Evolutionary conservation across 75 land plant genomes (phyloP).

Genomic region (Picea glauca): DNA sequence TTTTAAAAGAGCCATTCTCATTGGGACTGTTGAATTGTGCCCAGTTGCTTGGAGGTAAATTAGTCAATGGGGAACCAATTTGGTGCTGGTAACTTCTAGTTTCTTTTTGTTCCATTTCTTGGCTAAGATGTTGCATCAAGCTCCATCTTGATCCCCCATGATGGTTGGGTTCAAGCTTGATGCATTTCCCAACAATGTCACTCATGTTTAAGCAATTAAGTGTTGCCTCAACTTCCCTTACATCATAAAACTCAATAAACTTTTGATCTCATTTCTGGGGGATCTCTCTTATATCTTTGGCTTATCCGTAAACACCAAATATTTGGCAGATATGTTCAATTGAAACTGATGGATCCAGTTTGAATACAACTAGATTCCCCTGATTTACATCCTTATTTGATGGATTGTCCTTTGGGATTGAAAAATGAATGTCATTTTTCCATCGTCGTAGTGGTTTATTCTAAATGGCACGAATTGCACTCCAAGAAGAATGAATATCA

Average conservation of each 20-base stretch:
- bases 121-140: slow-evolving; percentile 87
- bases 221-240: slow-evolving; percentile 90
- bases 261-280: slow-evolving; percentile 94
- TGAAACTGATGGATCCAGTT: slow-evolving; percentile 84
- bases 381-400: slow-evolving; percentile 93
- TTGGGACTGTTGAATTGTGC: slow-evolving; percentile 58
- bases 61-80: slow-evolving; percentile 72
- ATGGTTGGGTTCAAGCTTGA: slow-evolving; percentile 94
- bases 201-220: slow-evolving; percentile 75
- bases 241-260: slow-evolving; percentile 93
- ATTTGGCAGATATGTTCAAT: slow-evolving; percentile 83
- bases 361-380: slow-evolving; percentile 88
- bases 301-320: slow-evolving; percentile 83
- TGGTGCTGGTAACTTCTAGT: slow-evolving; percentile 53
- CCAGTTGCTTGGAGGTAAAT: slow-evolving; percentile 89
- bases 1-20: slow-evolving; percentile 50
- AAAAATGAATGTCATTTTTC: slow-evolving; percentile 94
- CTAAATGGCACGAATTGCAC: slow-evolving; percentile 91
- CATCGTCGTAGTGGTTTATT: slow-evolving; percentile 91
- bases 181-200: slow-evolving; percentile 95
- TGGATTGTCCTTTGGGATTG: slow-evolving; percentile 97
- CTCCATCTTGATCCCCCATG: slow-evolving; percentile 95
- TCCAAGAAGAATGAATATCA: slow-evolving; percentile 91
- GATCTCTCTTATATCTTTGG: slow-evolving; percentile 93
- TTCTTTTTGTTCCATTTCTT: slow-evolving; percentile 86